Evolutionary conservation across 2,329 filamentous ascomycete genomes (phyloP).

Genomic region (Pleurostoma richardsiae): DNA sequence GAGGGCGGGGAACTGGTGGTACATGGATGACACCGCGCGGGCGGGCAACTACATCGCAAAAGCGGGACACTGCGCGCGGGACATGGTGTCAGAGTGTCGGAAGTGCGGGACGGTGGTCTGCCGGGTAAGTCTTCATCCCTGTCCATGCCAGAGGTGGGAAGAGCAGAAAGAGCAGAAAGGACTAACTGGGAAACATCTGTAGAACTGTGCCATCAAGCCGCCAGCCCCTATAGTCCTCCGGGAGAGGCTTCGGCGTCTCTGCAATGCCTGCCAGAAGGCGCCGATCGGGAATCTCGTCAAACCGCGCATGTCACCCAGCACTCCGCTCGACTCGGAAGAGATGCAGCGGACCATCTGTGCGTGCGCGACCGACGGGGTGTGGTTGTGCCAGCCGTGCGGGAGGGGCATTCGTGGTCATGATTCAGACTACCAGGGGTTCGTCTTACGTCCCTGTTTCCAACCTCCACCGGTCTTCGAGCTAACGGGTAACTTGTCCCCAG

Average conservation of each 20-base stretch:
- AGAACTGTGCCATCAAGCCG: conserved; percentile 90
- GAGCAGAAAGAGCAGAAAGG: not conserved
- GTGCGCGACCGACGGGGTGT: conserved; percentile 57
- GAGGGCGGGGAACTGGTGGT: conserved; percentile 53
- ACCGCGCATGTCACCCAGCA: conserved; percentile 35
- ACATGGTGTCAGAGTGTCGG: conserved; percentile 80
- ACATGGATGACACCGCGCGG: conserved; percentile 47
- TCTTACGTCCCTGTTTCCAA: conserved; percentile 5
- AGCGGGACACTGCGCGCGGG: conserved; percentile 74
- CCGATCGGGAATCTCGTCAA: conserved; percentile 56
- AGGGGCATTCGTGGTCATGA: conserved; percentile 60
- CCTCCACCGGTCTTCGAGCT: not conserved
- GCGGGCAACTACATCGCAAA: conserved; percentile 55
- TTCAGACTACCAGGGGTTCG: conserved; percentile 51
- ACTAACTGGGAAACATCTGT: conserved; percentile 6
- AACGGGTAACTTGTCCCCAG: conserved; percentile 23
- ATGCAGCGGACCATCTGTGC: conserved; percentile 52
- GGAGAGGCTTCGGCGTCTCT: conserved; percentile 76
- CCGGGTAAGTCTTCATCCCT: conserved; percentile 55
- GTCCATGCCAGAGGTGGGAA: conserved; percentile 4
- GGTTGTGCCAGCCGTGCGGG: conserved; percentile 83
- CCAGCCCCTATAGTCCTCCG: conserved; percentile 63
- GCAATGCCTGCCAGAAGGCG: conserved; percentile 66
- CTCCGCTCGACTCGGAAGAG: conserved; percentile 45
- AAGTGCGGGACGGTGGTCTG: conserved; percentile 75